These are phyloP conservation scores for Erodium texanum DNA, from an alignment of 441 rosid genomes.

Conservation along the genomic window DNA sequence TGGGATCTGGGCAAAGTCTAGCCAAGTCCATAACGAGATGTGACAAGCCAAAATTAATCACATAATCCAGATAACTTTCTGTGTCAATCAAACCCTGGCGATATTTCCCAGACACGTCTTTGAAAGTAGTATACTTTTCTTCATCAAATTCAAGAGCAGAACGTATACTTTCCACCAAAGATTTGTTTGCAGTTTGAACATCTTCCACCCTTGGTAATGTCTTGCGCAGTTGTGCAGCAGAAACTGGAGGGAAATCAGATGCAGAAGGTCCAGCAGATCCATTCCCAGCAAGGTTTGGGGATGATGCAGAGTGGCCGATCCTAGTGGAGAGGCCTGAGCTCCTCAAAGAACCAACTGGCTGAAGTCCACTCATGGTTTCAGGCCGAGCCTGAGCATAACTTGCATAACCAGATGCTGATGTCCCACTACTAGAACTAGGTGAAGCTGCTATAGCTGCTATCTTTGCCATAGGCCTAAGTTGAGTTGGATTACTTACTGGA, in stretches of 20 bases:
- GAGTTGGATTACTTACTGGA: constrained; percentile 31
- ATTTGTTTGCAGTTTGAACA: constrained; percentile 69
- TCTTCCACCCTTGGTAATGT: constrained; percentile 32
- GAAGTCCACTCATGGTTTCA: constrained; percentile 24
- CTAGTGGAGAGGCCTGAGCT: constrained; percentile 27
- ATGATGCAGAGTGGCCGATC: constrained; percentile 57
- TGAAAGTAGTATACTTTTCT: constrained; percentile 58
- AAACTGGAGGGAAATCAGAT: constrained; percentile 73
- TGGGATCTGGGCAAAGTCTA: constrained; percentile 70
- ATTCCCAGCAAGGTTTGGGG: constrained; percentile 52
- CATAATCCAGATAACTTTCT: constrained; percentile 51
- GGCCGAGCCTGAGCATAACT: constrained; percentile 32
- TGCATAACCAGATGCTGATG: constrained; percentile 30
- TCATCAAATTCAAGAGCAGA: constrained; percentile 59
- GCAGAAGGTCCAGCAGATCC: constrained; percentile 28
- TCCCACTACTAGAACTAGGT: constrained; percentile 21
- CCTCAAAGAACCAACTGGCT: constrained; percentile 23
- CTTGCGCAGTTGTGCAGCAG: constrained; percentile 37
- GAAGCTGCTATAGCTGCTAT: constrained; percentile 20
- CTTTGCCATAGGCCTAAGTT: constrained; percentile 32
- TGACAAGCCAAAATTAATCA: constrained; percentile 51
- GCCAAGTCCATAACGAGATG: constrained; percentile 79
- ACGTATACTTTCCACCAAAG: constrained; percentile 73
- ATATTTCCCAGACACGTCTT: constrained; percentile 65
- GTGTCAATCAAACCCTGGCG: constrained; percentile 70